Percentiles rank a stretch among this genome's conserved stretches.
Conservation (phyloP, 768 basidiomycete genomes). For the Lactifluus subvellereus region DNA sequence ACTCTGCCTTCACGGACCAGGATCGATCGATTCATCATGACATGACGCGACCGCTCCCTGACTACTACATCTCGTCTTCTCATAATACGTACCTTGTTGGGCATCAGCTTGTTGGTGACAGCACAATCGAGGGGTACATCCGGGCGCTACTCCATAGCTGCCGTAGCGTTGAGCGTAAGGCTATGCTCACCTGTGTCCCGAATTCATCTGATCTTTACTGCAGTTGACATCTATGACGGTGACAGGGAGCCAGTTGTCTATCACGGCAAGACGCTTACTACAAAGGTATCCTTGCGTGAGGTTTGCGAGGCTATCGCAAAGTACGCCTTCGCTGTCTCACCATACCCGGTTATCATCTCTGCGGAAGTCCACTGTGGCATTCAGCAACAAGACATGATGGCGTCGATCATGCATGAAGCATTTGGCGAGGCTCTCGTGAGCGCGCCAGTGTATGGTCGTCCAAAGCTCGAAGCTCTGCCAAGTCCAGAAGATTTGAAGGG, state of each 20-base stretch:
- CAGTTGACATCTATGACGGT: constrained; percentile 93
- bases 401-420: constrained; percentile 59
- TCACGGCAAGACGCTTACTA: constrained; percentile 85
- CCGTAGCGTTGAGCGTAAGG: constrained; percentile 88
- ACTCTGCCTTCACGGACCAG: constrained; percentile 52
- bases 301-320: constrained; percentile 78
- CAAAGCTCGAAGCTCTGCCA: constrained; percentile 53
- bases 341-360: constrained; percentile 89
- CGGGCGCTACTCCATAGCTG: constrained; percentile 84
- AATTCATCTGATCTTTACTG: background rate
- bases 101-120: constrained; percentile 79
- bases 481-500: constrained; percentile 80
- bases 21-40: constrained; percentile 60
- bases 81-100: constrained; percentile 93
- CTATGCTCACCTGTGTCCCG: background rate
- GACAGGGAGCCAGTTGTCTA: constrained; percentile 79
- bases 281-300: constrained; percentile 73
- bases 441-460: constrained; percentile 42
- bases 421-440: constrained; percentile 52
- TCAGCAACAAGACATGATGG: constrained; percentile 75
- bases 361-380: constrained; percentile 86
- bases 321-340: constrained; percentile 87
- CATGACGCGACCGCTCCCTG: constrained; percentile 82
- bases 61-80: constrained; percentile 85
- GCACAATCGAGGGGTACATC: constrained; percentile 90